phyloP scores from a whole-genome alignment of 176 grass and related monocot genomes.

The Cenchrus americanus region DNA sequence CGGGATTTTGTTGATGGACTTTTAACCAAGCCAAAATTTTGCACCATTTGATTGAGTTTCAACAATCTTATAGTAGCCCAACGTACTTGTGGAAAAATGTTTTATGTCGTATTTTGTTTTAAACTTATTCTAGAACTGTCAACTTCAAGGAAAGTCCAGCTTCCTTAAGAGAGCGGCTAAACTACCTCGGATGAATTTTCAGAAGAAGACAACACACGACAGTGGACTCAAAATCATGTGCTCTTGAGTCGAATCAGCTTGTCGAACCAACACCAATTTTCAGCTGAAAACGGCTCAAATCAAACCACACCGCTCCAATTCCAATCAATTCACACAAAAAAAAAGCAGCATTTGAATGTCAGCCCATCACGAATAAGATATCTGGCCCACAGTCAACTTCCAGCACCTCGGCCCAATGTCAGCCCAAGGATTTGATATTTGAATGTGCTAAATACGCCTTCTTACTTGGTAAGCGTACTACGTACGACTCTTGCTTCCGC shows the following conservation, averaged over 20 bases:
- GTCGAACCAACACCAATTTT: neutral
- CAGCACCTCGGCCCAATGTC: neutral
- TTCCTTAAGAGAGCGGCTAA: neutral
- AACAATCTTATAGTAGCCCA: no score
- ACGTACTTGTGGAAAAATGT: no score
- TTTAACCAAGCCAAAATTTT: no score
- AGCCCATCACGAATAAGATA: neutral
- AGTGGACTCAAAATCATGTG: neutral
- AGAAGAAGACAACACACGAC: neutral
- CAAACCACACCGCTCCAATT: neutral
- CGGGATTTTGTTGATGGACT: no score
- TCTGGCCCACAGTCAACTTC: neutral
- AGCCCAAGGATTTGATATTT: no score
- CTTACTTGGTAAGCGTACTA: no score
- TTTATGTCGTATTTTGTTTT: no score
- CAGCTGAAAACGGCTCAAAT: neutral
- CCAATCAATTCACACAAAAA: no score
- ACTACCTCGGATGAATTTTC: neutral
- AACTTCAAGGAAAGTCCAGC: neutral
- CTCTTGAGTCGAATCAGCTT: neutral
- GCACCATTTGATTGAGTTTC: no score
- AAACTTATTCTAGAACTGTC: neutral
- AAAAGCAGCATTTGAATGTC: no score
- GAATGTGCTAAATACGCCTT: no score
- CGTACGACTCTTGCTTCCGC: no score